phyloP scores from a whole-genome alignment of 192 early-diverging fungal species.

The Mortierella claussenii region DNA sequence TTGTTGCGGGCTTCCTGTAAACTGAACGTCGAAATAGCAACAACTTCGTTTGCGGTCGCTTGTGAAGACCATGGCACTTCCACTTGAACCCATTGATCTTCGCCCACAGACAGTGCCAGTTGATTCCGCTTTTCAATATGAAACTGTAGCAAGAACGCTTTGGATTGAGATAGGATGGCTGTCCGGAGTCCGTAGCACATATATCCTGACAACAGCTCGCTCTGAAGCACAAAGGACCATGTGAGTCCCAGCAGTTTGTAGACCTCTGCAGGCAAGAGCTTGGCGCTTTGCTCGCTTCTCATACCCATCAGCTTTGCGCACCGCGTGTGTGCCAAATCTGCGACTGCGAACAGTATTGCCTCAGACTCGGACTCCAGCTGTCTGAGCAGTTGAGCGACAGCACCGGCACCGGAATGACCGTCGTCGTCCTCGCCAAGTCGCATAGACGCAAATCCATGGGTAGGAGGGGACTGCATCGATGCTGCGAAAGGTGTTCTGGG shows the following conservation, averaged over 20 bases:
- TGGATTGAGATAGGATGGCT: slow-evolving; percentile 90
- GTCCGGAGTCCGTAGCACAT: slow-evolving; percentile 94
- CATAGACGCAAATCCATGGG: slow-evolving; percentile 19
- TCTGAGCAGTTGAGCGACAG: slow-evolving; percentile 41
- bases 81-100: slow-evolving; percentile 95
- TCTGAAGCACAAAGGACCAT: slow-evolving; percentile 84
- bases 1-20: slow-evolving; percentile 56
- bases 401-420: slow-evolving; percentile 17
- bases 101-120: slow-evolving; percentile 88
- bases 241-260: slow-evolving; percentile 83
- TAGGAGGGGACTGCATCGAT: slow-evolving; percentile 8
- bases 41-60: slow-evolving; percentile 78
- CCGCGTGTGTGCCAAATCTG: slow-evolving; percentile 87
- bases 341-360: slow-evolving; percentile 81
- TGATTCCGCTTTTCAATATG: slow-evolving; percentile 94
- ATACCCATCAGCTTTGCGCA: slow-evolving; percentile 89
- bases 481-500: slow-evolving; percentile 16
- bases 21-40: slow-evolving; percentile 58
- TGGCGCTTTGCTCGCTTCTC: slow-evolving; percentile 89
- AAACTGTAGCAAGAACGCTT: slow-evolving; percentile 91
- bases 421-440: slow-evolving; percentile 28
- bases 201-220: slow-evolving; percentile 82
- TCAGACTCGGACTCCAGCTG: slow-evolving; percentile 75
- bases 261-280: slow-evolving; percentile 89
- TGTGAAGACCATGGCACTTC: slow-evolving; percentile 97